A percentile compares a stretch with the other conserved stretches of the same genome.
Evolutionary conservation across 129 eudicot genomes (phyloP).

Genomic region (Artemisia annua): DNA sequence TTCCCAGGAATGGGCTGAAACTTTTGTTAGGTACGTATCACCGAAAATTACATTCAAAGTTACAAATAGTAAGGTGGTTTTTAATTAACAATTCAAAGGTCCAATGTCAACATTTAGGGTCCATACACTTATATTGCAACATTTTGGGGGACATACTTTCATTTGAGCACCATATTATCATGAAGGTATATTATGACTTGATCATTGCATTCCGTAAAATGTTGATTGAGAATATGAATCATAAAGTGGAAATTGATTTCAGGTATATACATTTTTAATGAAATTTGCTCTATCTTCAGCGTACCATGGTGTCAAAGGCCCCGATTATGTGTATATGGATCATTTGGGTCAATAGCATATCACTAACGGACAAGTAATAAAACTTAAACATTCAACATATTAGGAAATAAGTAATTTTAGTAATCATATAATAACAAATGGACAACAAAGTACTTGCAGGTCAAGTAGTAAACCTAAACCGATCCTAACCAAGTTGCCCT

Average conservation of each 20-base stretch:
- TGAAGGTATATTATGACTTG: background rate
- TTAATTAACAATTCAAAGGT: background rate
- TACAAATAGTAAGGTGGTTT: background rate
- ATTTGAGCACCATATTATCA: background rate
- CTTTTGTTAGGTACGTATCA: constrained; percentile 60
- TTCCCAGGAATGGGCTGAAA: constrained; percentile 91
- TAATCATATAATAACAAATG: too few species aligned
- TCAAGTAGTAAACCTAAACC: background rate
- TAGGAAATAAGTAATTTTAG: background rate
- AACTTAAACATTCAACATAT: background rate
- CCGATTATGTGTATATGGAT: background rate
- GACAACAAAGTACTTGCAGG: background rate
- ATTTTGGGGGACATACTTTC: background rate
- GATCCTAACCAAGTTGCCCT: too few species aligned
- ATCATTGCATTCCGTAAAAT: background rate
- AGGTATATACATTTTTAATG: background rate
- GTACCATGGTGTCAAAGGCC: background rate
- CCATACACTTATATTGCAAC: background rate
- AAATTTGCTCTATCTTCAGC: background rate
- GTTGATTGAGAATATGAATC: background rate
- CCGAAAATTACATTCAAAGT: background rate
- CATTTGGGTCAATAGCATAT: background rate
- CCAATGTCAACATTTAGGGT: background rate
- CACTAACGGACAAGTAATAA: background rate
- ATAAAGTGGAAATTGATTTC: background rate